These are phyloP conservation scores for Globisporangium rhizosaccharum DNA, from an alignment of 352 stramenopile genomes.

Conservation along the genomic window DNA sequence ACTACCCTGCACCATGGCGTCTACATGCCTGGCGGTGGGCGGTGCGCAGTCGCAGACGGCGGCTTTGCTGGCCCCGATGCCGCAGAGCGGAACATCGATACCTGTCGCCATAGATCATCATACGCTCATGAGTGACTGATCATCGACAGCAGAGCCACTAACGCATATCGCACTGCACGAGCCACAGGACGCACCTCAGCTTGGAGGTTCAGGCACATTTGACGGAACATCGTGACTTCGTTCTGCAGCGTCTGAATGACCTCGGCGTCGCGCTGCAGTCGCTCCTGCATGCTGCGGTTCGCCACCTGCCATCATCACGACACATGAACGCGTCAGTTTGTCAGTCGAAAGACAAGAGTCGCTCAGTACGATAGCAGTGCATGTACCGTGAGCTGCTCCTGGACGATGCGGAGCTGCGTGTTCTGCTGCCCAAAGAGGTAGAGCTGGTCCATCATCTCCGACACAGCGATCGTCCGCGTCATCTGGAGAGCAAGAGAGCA, in stretches of 20 bases:
- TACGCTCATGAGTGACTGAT: neutral
- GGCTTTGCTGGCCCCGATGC: neutral
- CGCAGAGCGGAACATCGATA: too few relatives aligned
- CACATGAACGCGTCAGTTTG: neutral
- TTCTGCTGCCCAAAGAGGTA: conserved; percentile 66
- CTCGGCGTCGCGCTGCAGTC: conserved; percentile 52
- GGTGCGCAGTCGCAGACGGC: conserved; percentile 1
- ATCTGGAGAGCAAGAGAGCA: conserved; percentile 20
- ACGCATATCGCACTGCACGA: neutral
- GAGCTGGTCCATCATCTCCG: conserved; percentile 79
- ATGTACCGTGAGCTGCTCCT: conserved; percentile 64
- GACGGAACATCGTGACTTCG: conserved; percentile 76
- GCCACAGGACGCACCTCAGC: conserved; percentile 40
- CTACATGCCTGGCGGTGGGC: conserved; percentile 18
- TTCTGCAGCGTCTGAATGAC: conserved; percentile 66
- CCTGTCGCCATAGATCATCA: neutral
- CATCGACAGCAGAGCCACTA: neutral
- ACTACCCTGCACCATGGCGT: neutral
- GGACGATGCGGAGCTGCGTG: conserved; percentile 45
- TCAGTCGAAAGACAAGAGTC: too few relatives aligned
- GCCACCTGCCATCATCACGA: conserved; percentile 28
- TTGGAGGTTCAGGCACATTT: conserved; percentile 81
- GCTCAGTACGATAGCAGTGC: neutral
- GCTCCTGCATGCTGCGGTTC: conserved; percentile 67
- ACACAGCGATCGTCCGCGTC: conserved; percentile 65